Base-by-base conservation (phyloP, 805 yeast species). In the Candida ipomoeae region DNA sequence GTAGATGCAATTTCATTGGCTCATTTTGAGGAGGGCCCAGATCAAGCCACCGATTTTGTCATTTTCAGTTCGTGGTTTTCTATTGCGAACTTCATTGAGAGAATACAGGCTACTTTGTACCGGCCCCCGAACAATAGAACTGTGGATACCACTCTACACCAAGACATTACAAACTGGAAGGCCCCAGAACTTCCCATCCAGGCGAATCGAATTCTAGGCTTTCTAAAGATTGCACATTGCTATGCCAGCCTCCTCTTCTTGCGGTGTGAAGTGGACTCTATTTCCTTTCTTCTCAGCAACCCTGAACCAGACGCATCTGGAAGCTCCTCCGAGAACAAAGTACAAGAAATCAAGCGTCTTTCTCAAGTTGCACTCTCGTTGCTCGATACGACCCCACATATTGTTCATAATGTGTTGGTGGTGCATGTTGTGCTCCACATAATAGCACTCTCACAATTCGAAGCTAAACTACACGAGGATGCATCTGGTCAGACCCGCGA, bases 211-310 rank as follows among this genome's bases (percentile, higher is more conserved):
- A 20, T 32, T 33, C 38, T 11, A 20, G 45, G 31, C 2, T 44
- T 44, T 26, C 31, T 44, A 35, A 17, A 44, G 6, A 36, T 44
- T 35, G 46, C 40, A 5, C 46, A 44, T 26, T 44, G 46, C 23
- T 44, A 44, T 23, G 40, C 46, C 17, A 14, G 40, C 4, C 46
- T 44, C 13, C 40, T 44, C 13, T 44, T 34, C 5, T 44, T 44
- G 33, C 20, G 46, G 18, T 34, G 46, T 44, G 46, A 44, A 17
- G 17, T 44, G n/a, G 46, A 44, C 40, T 44, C 46, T 18, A 44
- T 44, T 23, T 21, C 40, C 21, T 44, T 44, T 15, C 46, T 44
- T 17, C 46, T 44, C 39, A 21, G 33, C 33, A 44, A 35, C 40
- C 23, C 46, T 6, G 40, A 18, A 33, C 34, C 14, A 11, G 43